Evolutionary conservation across 106 monocot genomes (phyloP), one percentile per base, ranked within the genome.

Genomic region (Dendrobium huoshanense): DNA sequence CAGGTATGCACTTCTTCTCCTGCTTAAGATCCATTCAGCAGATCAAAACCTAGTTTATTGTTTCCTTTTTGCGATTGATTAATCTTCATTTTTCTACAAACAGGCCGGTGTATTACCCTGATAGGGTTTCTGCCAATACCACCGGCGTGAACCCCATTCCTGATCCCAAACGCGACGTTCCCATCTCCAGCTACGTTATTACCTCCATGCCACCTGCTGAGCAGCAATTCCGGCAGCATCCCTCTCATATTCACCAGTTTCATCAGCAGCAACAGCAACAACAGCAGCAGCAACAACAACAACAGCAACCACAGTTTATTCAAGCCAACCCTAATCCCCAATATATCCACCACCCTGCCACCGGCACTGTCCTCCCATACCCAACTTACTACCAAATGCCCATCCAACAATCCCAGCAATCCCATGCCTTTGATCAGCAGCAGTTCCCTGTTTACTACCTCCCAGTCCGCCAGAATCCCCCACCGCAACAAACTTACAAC

Each of bases 381-480:
- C 83, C 79, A 2, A 85, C 90, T 9, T 90, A 91, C 80, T 90
- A 89, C 85, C 94, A 87, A 5, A 58, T 88, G 33, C 68, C 78
- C 29, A 74, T 41, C 15, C 91, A 82, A 49, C 79, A 77, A 11
- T 80, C 83, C 8, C 90, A 85, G 67, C 87, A 87, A 58, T 49
- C 86, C 3, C 76, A 47, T 76, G 29, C 24, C 10, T 76, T 11
- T 49, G 76, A 76, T 49, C 76, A 42, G 18, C 90, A 88, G 42
- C 87, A 77, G n/a, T 85, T 67, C 77, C 93, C 89, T 7, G 82
- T 94, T 81, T 94, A 94, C 74, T 94, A 85, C 75, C 4, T 96
- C 33, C 90, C 92, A 3, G 76, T 92, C 22, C 84, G 75, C 2
- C 85, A 80, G 11, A 88, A 90, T 80, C 79, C 43, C 10, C 54